A percentile compares a stretch with the other conserved stretches of the same genome.
phyloP scores from a whole-genome alignment of 2,329 filamentous ascomycete genomes.

The Penicillium sp. region DNA sequence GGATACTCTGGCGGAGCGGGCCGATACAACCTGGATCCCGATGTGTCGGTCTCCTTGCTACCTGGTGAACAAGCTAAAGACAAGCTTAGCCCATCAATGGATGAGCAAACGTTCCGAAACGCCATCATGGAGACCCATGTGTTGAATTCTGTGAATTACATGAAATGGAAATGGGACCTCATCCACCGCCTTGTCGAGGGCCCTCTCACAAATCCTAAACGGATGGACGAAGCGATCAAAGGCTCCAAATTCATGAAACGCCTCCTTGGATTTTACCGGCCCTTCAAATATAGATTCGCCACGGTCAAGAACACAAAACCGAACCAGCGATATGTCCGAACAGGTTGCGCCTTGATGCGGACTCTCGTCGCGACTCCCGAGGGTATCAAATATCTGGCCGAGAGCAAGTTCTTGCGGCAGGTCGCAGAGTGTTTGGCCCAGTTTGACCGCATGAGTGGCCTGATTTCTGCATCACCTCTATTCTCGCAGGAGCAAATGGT shows the following conservation, averaged over 20 bases:
- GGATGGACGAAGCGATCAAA: slow-evolving; percentile 90
- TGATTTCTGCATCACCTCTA: slow-evolving; percentile 75
- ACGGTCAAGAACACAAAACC: slow-evolving; percentile 86
- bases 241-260: slow-evolving; percentile 96
- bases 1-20: slow-evolving; percentile 44
- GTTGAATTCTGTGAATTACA: slow-evolving; percentile 82
- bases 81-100: slow-evolving; percentile 63
- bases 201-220: slow-evolving; percentile 84
- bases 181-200: slow-evolving; percentile 91
- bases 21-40: slow-evolving; percentile 47
- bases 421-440: slow-evolving; percentile 95
- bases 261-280: slow-evolving; percentile 89
- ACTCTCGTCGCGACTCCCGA: slow-evolving; percentile 83
- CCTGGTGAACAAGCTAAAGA: slow-evolving; percentile 50
- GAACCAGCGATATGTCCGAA: slow-evolving; percentile 90
- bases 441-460: slow-evolving; percentile 76
- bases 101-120: slow-evolving; percentile 64
- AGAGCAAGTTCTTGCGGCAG: slow-evolving; percentile 91
- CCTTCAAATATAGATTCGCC: slow-evolving; percentile 95
- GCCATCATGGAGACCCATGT: slow-evolving; percentile 75
- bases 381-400: slow-evolving; percentile 79
- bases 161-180: slow-evolving; percentile 97
- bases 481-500: slow-evolving; percentile 83
- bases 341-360: slow-evolving; percentile 84
- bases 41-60: slow-evolving; percentile 47